These are phyloP conservation scores for Priceomyces castillae DNA, from an alignment of 805 yeast species.

Conservation along the genomic window DNA sequence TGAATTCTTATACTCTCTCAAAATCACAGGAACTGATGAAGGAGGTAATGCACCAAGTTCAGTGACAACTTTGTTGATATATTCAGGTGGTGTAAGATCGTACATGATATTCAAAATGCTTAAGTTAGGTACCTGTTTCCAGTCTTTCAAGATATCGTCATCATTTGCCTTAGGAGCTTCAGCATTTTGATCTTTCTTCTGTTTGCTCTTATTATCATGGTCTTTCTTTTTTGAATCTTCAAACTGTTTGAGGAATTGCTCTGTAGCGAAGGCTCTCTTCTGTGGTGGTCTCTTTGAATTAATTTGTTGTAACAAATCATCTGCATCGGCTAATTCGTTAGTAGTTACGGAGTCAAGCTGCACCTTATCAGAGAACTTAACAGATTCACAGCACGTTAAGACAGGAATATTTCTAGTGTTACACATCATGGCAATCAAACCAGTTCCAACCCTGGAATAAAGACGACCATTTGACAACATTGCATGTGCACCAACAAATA, in stretches of 20 bases:
- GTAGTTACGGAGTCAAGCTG: constrained; percentile 94
- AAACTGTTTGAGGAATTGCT: constrained; percentile 53
- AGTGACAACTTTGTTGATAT: constrained; percentile 90
- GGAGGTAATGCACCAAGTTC: constrained; percentile 97
- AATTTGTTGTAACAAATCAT: constrained; percentile 56
- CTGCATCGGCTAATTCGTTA: constrained; percentile 84
- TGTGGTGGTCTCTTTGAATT: constrained; percentile 51
- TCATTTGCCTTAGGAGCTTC: constrained; percentile 12
- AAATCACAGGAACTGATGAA: constrained; percentile 94
- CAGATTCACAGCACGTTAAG: constrained; percentile 89
- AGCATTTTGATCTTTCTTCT: constrained; percentile 5
- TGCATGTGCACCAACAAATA: constrained; percentile 94
- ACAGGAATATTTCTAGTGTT: constrained; percentile 89
- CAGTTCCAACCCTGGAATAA: constrained; percentile 92
- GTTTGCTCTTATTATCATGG: constrained; percentile 16
- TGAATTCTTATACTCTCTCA: constrained; percentile 79
- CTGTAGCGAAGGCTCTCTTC: constrained; percentile 60
- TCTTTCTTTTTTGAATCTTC: constrained; percentile 27
- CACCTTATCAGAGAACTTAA: constrained; percentile 92
- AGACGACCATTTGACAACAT: constrained; percentile 93
- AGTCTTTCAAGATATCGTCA: constrained; percentile 45
- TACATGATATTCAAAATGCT: constrained; percentile 83
- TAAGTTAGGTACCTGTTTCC: constrained; percentile 62
- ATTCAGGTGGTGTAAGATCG: constrained; percentile 92
- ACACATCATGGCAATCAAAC: constrained; percentile 88